Base-by-base conservation (phyloP, 352 stramenopile genomes). In the Albugo laibachii region DNA sequence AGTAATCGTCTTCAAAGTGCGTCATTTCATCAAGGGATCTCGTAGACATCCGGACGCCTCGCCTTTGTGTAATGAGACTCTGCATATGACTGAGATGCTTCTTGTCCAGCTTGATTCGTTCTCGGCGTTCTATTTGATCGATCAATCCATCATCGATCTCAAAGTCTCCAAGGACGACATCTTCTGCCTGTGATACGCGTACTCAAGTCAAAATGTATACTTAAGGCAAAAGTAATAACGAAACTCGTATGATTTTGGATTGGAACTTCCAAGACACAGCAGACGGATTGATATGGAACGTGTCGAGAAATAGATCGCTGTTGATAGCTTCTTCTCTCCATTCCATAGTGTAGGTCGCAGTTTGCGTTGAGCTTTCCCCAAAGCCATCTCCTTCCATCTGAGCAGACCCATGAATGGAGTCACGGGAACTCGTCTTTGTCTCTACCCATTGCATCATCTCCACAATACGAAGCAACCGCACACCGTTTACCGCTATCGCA, bases 371-470 rank as follows among this genome's bases (percentile, higher is more conserved):
- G 64, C 24, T 31, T 8, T 31, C 24, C 24, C 24, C 24, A 31
- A 31, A 31, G 24, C 24, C 24, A 31, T 31, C 24, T 3, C 8
- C 24, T 31, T 31, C 24, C 8, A 31, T 8, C 24, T 31, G 24
- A 10, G 24, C 24, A 31, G 24, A n/a, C n/a, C n/a, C n/a, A n/a
- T n/a, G n/a, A n/a, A n/a, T n/a, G n/a, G n/a, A n/a, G n/a, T n/a
- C n/a, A n/a, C n/a, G n/a, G n/a, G n/a, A 31, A 31, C 24, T 31
- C 24, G 24, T 31, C 8, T 8, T 31, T 8, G 24, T 83, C 44
- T 87, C 75, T 24, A 85, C 69, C 75, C 75, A 87, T 52, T 87
- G 75, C 41, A 84, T 50, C 75, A 85, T 87, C 54, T 87, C 72
- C 42, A 87, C 75, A 5, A 57, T 57, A 0, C 75, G 68, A 38